These are phyloP conservation scores for Candida sp. DNA, from an alignment of 1,139 yeast species.

Conservation along the genomic window DNA sequence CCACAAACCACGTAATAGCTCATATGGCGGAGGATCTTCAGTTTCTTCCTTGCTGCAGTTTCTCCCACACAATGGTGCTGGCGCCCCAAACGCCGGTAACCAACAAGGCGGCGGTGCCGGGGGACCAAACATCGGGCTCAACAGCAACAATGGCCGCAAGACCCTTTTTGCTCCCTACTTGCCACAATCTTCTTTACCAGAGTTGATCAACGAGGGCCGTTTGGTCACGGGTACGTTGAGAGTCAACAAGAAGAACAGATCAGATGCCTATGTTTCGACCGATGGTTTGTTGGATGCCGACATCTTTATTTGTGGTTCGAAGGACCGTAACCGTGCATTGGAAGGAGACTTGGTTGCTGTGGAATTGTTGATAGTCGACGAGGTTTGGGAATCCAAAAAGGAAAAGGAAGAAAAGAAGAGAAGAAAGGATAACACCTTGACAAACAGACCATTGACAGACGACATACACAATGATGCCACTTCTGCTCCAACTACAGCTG, in stretches of 20 bases:
- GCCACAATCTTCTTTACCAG: constrained; percentile 93
- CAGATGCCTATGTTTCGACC: constrained; percentile 97
- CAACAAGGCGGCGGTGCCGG: constrained; percentile 15
- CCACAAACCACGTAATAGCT: constrained; percentile 70
- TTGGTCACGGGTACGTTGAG: constrained; percentile 92
- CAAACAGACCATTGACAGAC: constrained; percentile 49
- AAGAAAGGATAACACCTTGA: constrained; percentile 69
- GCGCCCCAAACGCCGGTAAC: neutral
- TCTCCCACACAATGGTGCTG: constrained; percentile 24
- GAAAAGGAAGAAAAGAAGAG: constrained; percentile 98
- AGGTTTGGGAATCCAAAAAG: constrained; percentile 96
- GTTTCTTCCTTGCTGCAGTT: constrained; percentile 60
- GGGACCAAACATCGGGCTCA: constrained; percentile 23
- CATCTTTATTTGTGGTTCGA: constrained; percentile 98
- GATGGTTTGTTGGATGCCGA: constrained; percentile 97
- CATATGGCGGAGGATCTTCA: constrained; percentile 65
- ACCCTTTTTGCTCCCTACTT: constrained; percentile 95
- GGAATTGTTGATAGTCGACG: constrained; percentile 92
- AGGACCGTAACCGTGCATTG: constrained; percentile 95
- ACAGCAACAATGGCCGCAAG: constrained; percentile 56
- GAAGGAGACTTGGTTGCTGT: constrained; percentile 98
- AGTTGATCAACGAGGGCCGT: constrained; percentile 85
- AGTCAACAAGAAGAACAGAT: constrained; percentile 93
- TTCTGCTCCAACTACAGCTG: constrained; percentile 35
- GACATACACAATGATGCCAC: constrained; percentile 78